Conservation (phyloP, 1,284 basidiomycete species). For the Microbotryum saponariae region DNA sequence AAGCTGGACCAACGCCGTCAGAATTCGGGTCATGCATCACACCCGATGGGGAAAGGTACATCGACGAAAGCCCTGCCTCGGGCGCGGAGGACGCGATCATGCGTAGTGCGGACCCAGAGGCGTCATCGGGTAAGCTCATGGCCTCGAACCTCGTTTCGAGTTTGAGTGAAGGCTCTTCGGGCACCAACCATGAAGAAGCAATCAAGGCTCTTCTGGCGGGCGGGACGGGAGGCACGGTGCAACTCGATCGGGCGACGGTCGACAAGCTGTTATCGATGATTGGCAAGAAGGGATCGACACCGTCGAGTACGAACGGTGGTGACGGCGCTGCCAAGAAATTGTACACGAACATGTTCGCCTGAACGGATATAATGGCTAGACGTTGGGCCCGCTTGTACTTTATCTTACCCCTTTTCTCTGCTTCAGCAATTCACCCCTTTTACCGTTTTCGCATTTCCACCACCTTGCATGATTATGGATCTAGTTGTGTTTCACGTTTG, state of each 20-base stretch:
- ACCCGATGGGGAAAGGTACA: conserved; percentile 25
- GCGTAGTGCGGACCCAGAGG: conserved; percentile 1
- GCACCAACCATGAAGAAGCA: conserved; percentile 16
- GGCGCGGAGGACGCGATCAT: background rate
- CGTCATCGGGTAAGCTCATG: background rate
- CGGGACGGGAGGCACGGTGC: conserved; percentile 6
- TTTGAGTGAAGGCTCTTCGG: conserved; percentile 10
- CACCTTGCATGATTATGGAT: background rate
- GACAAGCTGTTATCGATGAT: conserved; percentile 22
- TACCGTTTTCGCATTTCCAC: background rate
- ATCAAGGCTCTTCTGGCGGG: conserved; percentile 14
- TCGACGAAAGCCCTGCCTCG: conserved; percentile 2
- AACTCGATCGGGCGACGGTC: conserved; percentile 26
- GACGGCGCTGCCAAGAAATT: no score
- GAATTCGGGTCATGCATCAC: conserved; percentile 27
- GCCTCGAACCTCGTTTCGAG: conserved; percentile 8
- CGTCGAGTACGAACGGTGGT: no score
- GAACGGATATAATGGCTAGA: no score
- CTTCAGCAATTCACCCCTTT: no score
- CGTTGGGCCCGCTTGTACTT: background rate
- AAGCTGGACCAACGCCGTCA: conserved; percentile 28
- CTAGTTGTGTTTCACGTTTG: background rate
- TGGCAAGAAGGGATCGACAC: no score
- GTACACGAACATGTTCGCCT: no score
- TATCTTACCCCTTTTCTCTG: background rate